Evolutionary conservation across 129 eudicot genomes (phyloP).

Genomic region (Helichrysum umbraculigerum): DNA sequence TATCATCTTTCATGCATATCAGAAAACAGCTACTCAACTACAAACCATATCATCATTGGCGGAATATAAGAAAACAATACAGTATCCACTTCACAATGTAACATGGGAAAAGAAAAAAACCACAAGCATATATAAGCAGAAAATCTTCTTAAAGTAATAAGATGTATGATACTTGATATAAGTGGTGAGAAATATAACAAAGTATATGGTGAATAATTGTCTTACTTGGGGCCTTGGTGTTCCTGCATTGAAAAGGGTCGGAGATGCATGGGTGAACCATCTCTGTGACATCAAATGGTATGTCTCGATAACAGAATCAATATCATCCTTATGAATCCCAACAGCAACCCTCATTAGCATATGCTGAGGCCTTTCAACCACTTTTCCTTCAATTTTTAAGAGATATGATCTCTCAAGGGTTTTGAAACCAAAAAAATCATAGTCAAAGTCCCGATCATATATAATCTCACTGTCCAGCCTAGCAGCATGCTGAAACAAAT

Average conservation of each 20-base stretch:
- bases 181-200: background rate
- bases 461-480: slow-evolving; percentile 89
- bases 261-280: slow-evolving; percentile 99
- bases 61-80: background rate
- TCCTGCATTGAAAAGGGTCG: slow-evolving; percentile 91
- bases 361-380: slow-evolving; percentile 96
- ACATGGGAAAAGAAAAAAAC: background rate
- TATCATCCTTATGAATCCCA: slow-evolving; percentile 86
- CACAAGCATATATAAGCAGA: background rate
- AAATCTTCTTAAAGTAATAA: background rate
- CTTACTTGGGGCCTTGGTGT: slow-evolving; percentile 95
- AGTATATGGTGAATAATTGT: background rate
- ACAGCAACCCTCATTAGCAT: slow-evolving; percentile 97
- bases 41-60: slow-evolving; percentile 7
- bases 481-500: slow-evolving; percentile 67
- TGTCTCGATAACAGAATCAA: slow-evolving; percentile 76
- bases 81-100: background rate
- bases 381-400: slow-evolving; percentile 69
- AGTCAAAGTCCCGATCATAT: slow-evolving; percentile 86
- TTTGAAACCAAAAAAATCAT: slow-evolving; percentile 93
- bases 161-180: no score
- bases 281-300: slow-evolving; percentile 95
- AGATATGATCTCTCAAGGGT: slow-evolving; percentile 97
- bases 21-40: slow-evolving; percentile 97
- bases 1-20: slow-evolving; percentile 93